Evolutionary conservation across 2,329 filamentous ascomycete species (phyloP).

Genomic region (Mycosphaerelloides madeirae): DNA sequence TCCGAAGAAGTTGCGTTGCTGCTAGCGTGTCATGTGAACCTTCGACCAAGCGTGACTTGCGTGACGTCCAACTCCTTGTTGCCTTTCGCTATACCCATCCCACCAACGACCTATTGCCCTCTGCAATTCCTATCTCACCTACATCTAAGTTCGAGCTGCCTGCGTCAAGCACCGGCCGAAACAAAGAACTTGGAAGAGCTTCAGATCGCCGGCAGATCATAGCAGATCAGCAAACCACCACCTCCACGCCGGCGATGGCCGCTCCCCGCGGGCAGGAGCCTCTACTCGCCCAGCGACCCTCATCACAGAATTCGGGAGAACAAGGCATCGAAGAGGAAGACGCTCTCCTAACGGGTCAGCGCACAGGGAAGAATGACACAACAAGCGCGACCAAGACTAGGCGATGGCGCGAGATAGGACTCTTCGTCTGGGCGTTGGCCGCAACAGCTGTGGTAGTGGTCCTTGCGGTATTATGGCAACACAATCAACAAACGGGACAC

Average conservation of each 20-base stretch:
- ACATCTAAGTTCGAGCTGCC: background rate
- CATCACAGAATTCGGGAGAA: conserved; percentile 53
- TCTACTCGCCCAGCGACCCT: conserved; percentile 47
- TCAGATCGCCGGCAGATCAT: background rate
- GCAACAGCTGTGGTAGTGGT: conserved; percentile 76
- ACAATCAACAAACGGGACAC: conserved; percentile 32
- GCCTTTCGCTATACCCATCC: no score
- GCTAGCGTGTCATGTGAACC: no score
- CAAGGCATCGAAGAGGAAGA: conserved; percentile 55
- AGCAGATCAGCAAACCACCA: background rate
- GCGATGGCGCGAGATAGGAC: conserved; percentile 65
- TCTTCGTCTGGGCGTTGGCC: conserved; percentile 78
- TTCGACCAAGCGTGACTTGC: no score
- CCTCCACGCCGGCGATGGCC: background rate
- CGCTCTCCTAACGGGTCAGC: conserved; percentile 56
- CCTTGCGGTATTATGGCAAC: conserved; percentile 75
- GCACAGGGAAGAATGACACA: conserved; percentile 25
- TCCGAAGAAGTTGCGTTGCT: no score
- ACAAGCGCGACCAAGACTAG: conserved; percentile 44
- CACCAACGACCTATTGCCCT: background rate
- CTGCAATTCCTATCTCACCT: background rate
- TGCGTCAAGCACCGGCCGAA: background rate
- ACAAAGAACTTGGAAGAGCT: background rate
- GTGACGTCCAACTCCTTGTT: no score
- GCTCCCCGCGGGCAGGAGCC: conserved; percentile 42